Base-by-base conservation (phyloP, 2,329 filamentous ascomycete genomes). In the Sarocladium strictum region DNA sequence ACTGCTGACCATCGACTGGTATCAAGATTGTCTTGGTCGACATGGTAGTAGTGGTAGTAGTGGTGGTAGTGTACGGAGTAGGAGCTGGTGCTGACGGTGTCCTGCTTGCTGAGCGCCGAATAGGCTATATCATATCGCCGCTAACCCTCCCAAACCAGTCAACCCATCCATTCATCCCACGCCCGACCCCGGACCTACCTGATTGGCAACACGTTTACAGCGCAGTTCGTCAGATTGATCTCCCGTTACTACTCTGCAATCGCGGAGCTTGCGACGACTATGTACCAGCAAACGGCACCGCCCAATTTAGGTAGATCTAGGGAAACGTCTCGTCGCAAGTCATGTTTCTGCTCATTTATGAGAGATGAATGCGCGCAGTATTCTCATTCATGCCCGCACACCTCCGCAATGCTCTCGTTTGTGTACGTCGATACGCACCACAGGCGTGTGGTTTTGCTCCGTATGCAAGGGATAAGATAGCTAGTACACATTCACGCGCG, bases 171-270 rank as follows among this genome's bases (percentile, higher is more conserved):
- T 21, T 19, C 10, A 23, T 47, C 43, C 43, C 43, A 47, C 43
- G 43, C 43, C 43, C 24, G 43, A 23, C 43, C 43, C 43, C 24
- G 43, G 43, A 47, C 43, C 23, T 27, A 23, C 43, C 43, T 47
- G 24, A 27, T 47, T 47, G 43, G 43, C 43, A 27, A 47, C n/a
- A n/a, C 23, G 23, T 43, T 11, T 43, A n/a, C n/a, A n/a, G n/a
- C n/a, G n/a, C n/a, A n/a, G n/a, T n/a, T n/a, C n/a, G n/a, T n/a
- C n/a, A n/a, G n/a, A n/a, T n/a, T n/a, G n/a, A n/a, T n/a, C n/a
- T n/a, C n/a, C n/a, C n/a, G n/a, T n/a, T n/a, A n/a, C n/a, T n/a
- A n/a, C n/a, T n/a, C n/a, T n/a, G n/a, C n/a, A n/a, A n/a, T 38
- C 35, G 35, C 35, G 29, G 6, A 32, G 29, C 38, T 47, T 23